Base-by-base conservation (phyloP, 1,284 basidiomycete species). In the Exsudoporus floridanus region DNA sequence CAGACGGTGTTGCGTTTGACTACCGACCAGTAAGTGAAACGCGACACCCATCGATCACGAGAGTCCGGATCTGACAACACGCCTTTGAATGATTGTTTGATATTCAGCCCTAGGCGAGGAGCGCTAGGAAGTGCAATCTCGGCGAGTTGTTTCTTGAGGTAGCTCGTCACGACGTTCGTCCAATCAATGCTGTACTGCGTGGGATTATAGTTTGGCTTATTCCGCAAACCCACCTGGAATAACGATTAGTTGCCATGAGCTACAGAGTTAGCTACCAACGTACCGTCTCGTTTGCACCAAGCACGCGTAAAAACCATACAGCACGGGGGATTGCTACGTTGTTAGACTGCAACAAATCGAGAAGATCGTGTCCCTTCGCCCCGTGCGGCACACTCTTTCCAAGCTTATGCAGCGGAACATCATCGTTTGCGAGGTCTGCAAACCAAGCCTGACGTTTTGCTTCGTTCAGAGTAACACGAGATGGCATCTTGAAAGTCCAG, bases 261-360 rank as follows among this genome's bases (percentile, higher is more conserved):
- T 6, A 16, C 16, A 5, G 27, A 36, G 40, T 30, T 9, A 36
- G 39, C 16, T 18, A 25, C n/a, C 12, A 25, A 43, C 46, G 18
- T 63, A 93, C 89, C 37, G 94, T 94, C 70, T 99, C 96, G 62
- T 94, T 94, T 1, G 90, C 92, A n/a, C 96, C 97, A 49, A 96
- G 84, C 1, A 95, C 91, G 13, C 94, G 82, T 28, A 98, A 81
- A 69, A 97, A 94, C 97, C 97, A 99, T 4, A 97, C 80, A 0
- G 97, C 97, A 25, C 97, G 79, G 1, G 87, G 80, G 38, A 95
- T 83, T 1, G 90, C 87, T 30, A 99, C 92, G 43, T 87, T 82
- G 36, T 92, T 83, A 0, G 78, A 76, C 61, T 94, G 89, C 49
- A 99, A 78, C 57, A 95, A 79, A 57, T 98, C 94, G 47, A 99